A percentile compares a stretch with the other conserved stretches of the same genome.
These are phyloP conservation scores for Pseudogymnoascus sp. DNA, from an alignment of 2,329 filamentous ascomycete species.

Conservation along the genomic window DNA sequence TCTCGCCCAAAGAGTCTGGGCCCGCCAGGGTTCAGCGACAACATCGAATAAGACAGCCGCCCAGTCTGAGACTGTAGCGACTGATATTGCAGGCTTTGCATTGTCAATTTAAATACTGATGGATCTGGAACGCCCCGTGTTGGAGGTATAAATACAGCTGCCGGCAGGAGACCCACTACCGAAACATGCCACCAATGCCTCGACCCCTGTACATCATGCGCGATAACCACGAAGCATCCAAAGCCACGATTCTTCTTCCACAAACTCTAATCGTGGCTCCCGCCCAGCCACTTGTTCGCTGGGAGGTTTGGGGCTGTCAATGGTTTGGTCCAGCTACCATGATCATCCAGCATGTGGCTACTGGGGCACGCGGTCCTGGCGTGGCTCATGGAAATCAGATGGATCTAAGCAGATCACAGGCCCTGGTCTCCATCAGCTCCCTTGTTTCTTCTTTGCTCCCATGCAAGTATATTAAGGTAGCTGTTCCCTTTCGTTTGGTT, in stretches of 20 bases:
- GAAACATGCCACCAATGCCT: conserved; percentile 1
- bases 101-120: background rate
- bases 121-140: background rate
- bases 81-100: background rate
- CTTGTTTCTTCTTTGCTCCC: background rate
- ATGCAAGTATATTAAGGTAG: background rate
- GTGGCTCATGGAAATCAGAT: conserved; percentile 7
- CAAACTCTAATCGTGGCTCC: background rate
- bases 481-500: background rate
- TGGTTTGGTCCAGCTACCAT: background rate
- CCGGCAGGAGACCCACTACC: conserved; percentile 1
- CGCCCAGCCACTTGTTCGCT: background rate
- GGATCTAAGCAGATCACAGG: background rate
- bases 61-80: background rate
- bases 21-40: background rate
- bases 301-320: background rate
- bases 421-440: background rate
- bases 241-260: background rate
- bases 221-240: background rate
- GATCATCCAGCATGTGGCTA: conserved; percentile 1
- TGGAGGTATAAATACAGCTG: background rate
- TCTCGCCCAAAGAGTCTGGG: background rate
- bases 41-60: background rate
- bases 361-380: background rate
- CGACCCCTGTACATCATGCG: background rate